Evolutionary conservation across 306 rosid genomes (phyloP), one percentile per base, ranked within the genome.

Genomic region (Pyrus betulifolia): DNA sequence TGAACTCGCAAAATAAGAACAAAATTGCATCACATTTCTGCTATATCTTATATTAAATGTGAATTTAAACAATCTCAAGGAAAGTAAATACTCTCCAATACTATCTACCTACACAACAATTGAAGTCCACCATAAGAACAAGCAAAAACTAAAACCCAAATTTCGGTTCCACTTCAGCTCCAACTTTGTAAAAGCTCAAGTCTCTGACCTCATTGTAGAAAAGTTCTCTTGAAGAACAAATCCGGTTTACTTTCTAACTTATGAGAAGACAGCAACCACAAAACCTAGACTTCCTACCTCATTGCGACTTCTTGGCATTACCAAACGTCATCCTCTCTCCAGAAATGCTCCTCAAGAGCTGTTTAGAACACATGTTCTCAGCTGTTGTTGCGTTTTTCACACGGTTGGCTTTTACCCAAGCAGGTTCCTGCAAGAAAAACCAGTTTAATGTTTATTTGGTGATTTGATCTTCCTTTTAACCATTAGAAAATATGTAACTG

Each of bases 381-480:
- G 93, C 98, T 60, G 85, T 87, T 15, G 93, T 83, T 2, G 86
- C 92, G 44, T 77, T 82, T 78, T 89, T 88, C 66, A 82, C 88
- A 1, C 99, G 98, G 82, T 80, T 84, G 23, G 97, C 99, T 85
- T 79, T 87, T 27, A 95, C 98, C 99, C 99, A 96, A 19, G 97
- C 99, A 11, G 99, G 99, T 82, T 96, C 99, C 99, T 96, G 84
- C 64, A 58, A 84, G 72, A 72, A 54, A 83, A 42, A 69, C 23
- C 6, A 46, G 9, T 21, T 6, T 59, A 19, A 15, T 40, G 22
- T 21, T 59, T 8, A 27, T 33, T 2, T 45, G 11, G 51, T 9
- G 67, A 22, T 60, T 7, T 1, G 19, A 38, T 15, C 40, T 61
- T 71, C 17, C 30, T 61, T 71, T 51, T 25, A 54, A 33, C 71